These are phyloP conservation scores for Boletus smithii DNA, from an alignment of 1,284 basidiomycete genomes.

Conservation along the genomic window DNA sequence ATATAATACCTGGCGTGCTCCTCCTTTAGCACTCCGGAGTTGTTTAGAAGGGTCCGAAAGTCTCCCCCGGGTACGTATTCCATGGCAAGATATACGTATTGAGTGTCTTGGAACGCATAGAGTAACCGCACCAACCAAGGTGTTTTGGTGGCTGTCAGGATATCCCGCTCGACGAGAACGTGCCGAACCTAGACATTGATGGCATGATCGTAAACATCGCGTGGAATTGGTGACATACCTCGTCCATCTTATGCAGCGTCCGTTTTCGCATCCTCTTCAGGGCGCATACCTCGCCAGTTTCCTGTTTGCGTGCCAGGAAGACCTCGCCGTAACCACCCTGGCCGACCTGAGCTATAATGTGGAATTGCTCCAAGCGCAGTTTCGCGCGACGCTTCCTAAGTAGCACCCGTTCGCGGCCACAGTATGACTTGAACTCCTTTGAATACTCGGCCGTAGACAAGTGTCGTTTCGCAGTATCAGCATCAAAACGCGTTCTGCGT, in stretches of 20 bases:
- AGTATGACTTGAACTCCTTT: constrained; percentile 73
- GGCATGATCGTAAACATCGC: constrained; percentile 5
- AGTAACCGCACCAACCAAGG: constrained; percentile 91
- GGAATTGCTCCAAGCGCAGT: constrained; percentile 85
- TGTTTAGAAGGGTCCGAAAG: constrained; percentile 92
- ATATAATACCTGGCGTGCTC: constrained; percentile 95
- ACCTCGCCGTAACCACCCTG: constrained; percentile 98
- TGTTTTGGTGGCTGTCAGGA: constrained; percentile 91
- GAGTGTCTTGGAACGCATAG: constrained; percentile 91
- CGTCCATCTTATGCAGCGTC: constrained; percentile 95
- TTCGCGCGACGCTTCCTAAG: constrained; percentile 87
- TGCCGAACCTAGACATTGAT: constrained; percentile 67
- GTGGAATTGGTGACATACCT: constrained; percentile 49
- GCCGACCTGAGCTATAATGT: constrained; percentile 95
- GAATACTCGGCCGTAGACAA: constrained; percentile 60
- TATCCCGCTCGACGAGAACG: constrained; percentile 95
- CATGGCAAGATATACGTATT: constrained; percentile 94
- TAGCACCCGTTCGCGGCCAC: constrained; percentile 86
- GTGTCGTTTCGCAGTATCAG: constrained; percentile 71
- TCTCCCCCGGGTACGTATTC: constrained; percentile 98
- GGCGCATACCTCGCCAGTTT: constrained; percentile 91
- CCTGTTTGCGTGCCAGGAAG: constrained; percentile 87
- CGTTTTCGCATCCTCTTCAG: constrained; percentile 95
- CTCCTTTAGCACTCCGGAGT: constrained; percentile 93
- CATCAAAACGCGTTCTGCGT: constrained; percentile 76